Evolutionary conservation across 495 filamentous ascomycete species (phyloP).

Genomic region (Penicillium lagena): DNA sequence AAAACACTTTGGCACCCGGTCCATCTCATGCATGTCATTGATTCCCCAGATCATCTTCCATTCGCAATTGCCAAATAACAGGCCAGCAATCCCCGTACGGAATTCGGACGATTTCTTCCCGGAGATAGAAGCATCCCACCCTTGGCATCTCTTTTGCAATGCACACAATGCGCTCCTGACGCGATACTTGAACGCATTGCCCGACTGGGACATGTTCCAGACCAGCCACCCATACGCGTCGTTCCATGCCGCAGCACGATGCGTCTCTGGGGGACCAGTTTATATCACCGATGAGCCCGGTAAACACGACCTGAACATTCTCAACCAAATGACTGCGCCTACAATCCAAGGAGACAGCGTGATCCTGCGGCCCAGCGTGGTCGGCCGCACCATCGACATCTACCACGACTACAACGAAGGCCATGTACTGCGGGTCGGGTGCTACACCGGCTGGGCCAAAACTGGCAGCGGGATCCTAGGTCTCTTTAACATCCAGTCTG

Average conservation of each 20-base stretch:
- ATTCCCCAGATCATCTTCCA: conserved; percentile 78
- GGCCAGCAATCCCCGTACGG: conserved; percentile 62
- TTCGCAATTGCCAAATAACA: conserved; percentile 67
- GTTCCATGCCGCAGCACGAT: conserved; percentile 86
- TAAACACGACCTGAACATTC: conserved; percentile 64
- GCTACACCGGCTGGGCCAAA: conserved; percentile 56
- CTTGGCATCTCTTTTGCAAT: conserved; percentile 94
- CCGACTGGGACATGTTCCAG: conserved; percentile 99
- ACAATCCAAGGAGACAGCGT: conserved; percentile 64
- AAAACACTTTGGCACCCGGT: conserved; percentile 66
- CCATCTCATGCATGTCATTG: conserved; percentile 91
- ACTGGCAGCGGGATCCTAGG: conserved; percentile 74
- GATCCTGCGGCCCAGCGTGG: conserved; percentile 65
- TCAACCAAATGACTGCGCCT: conserved; percentile 68
- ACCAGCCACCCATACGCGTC: conserved; percentile 68
- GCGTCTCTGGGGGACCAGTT: conserved; percentile 84
- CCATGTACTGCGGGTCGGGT: conserved; percentile 69
- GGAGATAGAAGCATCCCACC: conserved; percentile 64
- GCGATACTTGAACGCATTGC: conserved; percentile 62
- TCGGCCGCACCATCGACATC: conserved; percentile 62
- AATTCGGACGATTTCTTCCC: conserved; percentile 97
- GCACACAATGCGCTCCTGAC: conserved; percentile 87
- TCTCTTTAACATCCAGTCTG: conserved; percentile 69
- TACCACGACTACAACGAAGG: conserved; percentile 71
- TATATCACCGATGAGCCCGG: conserved; percentile 90